phyloP scores from a whole-genome alignment of 1,139 yeast genomes.

The Geotrichum restrictum region DNA sequence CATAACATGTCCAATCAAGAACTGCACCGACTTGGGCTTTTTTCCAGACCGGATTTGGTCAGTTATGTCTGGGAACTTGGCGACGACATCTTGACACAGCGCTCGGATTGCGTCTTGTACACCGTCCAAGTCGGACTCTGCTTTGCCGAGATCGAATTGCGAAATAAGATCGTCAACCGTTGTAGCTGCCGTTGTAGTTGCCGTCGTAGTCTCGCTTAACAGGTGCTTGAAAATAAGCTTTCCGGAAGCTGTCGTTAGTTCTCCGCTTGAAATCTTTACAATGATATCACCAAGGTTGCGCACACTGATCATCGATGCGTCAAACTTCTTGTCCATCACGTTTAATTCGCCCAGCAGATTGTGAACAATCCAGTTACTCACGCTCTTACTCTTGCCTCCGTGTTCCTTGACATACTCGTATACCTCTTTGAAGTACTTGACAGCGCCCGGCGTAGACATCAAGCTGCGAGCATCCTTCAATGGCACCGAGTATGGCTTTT shows the following conservation, averaged over 20 bases:
- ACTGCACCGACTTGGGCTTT: conserved; percentile 61
- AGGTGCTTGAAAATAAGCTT: conserved; percentile 59
- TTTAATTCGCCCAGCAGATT: conserved; percentile 70
- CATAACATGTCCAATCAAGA: conserved; percentile 83
- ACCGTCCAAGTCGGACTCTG: conserved; percentile 32
- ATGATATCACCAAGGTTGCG: conserved; percentile 46
- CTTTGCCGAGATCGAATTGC: conserved; percentile 51
- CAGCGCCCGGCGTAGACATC: conserved; percentile 44
- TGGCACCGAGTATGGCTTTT: conserved; percentile 54
- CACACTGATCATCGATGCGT: conserved; percentile 30
- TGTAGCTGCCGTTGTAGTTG: neutral
- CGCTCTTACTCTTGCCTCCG: conserved; percentile 34
- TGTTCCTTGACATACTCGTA: conserved; percentile 32
- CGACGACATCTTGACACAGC: conserved; percentile 53
- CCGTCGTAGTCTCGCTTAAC: conserved; percentile 45
- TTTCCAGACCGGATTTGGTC: conserved; percentile 56
- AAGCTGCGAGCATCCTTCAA: conserved; percentile 69
- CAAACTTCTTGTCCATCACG: conserved; percentile 46
- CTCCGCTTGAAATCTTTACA: conserved; percentile 39
- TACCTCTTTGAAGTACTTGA: conserved; percentile 52
- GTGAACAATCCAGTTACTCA: conserved; percentile 82
- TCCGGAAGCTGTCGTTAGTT: conserved; percentile 57
- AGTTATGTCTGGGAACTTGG: conserved; percentile 54
- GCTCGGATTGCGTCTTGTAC: conserved; percentile 47
- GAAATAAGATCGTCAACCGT: conserved; percentile 47